These are phyloP conservation scores for Hypoxylon trugodes DNA, from an alignment of 495 filamentous ascomycete species.

Conservation along the genomic window DNA sequence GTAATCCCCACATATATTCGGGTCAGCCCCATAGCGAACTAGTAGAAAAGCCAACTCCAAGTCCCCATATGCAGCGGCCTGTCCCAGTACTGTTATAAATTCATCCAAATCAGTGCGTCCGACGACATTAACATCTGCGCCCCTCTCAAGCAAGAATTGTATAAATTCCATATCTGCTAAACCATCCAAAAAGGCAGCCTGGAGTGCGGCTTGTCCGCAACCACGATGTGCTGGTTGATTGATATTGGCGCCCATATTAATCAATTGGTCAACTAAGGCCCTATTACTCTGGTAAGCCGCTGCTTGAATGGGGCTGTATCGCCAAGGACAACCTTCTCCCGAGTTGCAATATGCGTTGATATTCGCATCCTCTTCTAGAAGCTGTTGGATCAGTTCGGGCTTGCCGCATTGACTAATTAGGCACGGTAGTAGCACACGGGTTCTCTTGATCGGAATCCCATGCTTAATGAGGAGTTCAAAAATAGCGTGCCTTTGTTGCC, in stretches of 20 bases:
- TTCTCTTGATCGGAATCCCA: neutral
- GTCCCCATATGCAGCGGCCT: neutral
- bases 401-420: neutral
- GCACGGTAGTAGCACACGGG: neutral
- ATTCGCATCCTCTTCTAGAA: constrained; percentile 10
- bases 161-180: constrained; percentile 9
- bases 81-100: constrained; percentile 14
- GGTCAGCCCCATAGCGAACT: constrained; percentile 28
- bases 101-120: neutral
- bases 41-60: constrained; percentile 27
- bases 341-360: constrained; percentile 17
- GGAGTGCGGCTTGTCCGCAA: constrained; percentile 11
- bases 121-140: constrained; percentile 27
- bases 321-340: neutral
- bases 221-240: neutral
- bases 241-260: constrained; percentile 28
- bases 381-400: constrained; percentile 5
- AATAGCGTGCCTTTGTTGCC: neutral
- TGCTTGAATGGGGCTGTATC: constrained; percentile 20
- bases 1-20: constrained; percentile 18
- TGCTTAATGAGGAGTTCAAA: constrained; percentile 10
- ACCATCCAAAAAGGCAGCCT: constrained; percentile 10
- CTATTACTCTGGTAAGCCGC: constrained; percentile 9
- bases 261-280: constrained; percentile 25
- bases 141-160: constrained; percentile 13